Base-by-base conservation (phyloP, 768 basidiomycete genomes). In the Tubosaeta brunneosetosa region DNA sequence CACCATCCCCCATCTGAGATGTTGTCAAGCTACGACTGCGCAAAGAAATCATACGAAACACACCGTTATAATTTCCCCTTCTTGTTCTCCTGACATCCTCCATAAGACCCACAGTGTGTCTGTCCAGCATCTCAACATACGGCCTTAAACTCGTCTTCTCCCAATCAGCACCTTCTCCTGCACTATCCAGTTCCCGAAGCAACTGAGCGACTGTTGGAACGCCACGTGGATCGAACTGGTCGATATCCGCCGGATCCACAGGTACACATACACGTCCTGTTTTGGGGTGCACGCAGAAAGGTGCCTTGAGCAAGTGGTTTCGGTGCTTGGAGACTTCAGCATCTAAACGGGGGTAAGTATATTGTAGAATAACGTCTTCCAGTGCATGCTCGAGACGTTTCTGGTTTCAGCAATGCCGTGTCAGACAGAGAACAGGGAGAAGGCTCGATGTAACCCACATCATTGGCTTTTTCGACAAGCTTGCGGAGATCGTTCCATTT, bases 241-340 rank as follows among this genome's bases (percentile, higher is more conserved):
- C 83, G 29, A 97, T 80, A 31, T 71, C 66, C 32, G 71, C 71
- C 4, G 93, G 87, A 63, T 95, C 88, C 16, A 98, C 77, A 1
- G 95, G 97, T 3, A 99, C 91, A 66, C 95, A 99, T 9, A 99
- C 83, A 29, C 93, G 83, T 1, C 95, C 97, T 2, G 97, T 99
- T 57, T 91, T 91, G 0, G 97, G 97, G 69, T 99, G 97, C 0
- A 98, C 76, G 66, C 94, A 97, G 71, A 99, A 99, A 0, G 97
- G 97, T 19, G 92, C 88, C 71, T 99, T 99, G 49, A 99, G 81
- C 73, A 99, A 78, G 75, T 99, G 97, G 73, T 99, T 98, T 46
- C 94, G 81, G 65, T 94, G 91, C 64, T 98, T 95, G 3, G 94
- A 94, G 27, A 99, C 97, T 69, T 99, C 97, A 13, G 90, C 89